Base-by-base conservation (phyloP, 192 early-diverging fungal species). In the Cladochytrium replicatum region DNA sequence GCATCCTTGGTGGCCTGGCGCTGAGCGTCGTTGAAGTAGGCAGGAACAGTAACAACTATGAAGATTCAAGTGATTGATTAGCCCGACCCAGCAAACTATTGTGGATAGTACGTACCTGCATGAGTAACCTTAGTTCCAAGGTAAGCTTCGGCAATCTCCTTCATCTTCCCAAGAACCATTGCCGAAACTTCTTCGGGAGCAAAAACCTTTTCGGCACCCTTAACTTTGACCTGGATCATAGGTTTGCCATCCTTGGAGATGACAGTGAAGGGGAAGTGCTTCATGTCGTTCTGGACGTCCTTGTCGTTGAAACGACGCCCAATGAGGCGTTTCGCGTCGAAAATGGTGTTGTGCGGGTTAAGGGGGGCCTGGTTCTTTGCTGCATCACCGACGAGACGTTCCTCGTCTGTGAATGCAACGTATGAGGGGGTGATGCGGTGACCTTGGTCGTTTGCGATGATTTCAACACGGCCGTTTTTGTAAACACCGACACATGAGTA, bases 401-500 rank as follows among this genome's bases (percentile, higher is more conserved):
- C 91, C 27, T 84, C 82, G 44, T 92, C 80, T 50, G 89, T 88
- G 58, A 93, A 93, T 43, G 81, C 89, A 50, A 93, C 91, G 68
- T 88, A 93, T 43, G 91, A 93, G 15, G 91, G 88, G 29, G 89
- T 93, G 59, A 91, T 91, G 69, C 91, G 89, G 76, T 87, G 72
- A 60, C 91, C 91, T 64, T 92, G 87, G 64, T 96, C 92, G 83
- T 96, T 92, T 53, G 92, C 88, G 59, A 96, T 91, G 67, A 98
- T 94, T 69, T 98, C 94, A 46, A 98, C 93, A 50, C 83, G 79
- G 46, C 86, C 91, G 69, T 94, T 85, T 77, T 88, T 81, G 76
- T 78, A 88, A 41, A 96, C 86, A 60, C 85, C 91, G 22, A 94
- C 91, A 71, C 93, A 93, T 60, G 44, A 51, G 68, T 78, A 78